Base-by-base conservation (phyloP, 495 filamentous ascomycete genomes). In the Podospora didyma region DNA sequence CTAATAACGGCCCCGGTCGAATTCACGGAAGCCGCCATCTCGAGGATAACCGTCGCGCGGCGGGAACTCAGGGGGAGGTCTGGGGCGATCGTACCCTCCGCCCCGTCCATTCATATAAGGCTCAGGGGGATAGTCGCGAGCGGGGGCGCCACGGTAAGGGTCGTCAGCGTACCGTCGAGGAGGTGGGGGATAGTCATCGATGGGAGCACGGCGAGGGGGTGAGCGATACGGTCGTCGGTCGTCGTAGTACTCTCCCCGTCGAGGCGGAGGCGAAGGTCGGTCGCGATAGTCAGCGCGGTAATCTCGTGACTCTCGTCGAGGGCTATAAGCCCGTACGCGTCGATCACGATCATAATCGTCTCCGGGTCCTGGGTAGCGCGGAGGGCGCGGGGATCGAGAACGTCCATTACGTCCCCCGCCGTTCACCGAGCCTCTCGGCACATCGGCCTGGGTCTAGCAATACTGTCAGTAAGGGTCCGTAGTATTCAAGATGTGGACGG, bases 291-390 rank as follows among this genome's bases (percentile, higher is more conserved):
- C 89, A 54, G 88, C 87, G 7, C 75, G 69, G 49, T 79, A 76
- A 0, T 58, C 73, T n/a, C n/a, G n/a, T n/a, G n/a, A n/a, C n/a
- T 65, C 69, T 56, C 87, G 83, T 54, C 83, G 77, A 34, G 89
- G 89, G 69, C 87, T 92, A 68, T 93, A 95, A 62, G 84, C 87
- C 59, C 89, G 87, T n/a, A n/a, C n/a, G 46, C 88, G 87, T 19
- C 88, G 86, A 24, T 84, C 84, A 68, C 92, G 87, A 62, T 91
- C 82, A 63, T 94, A 89, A 59, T 89, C 86, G 65, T 87, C 86
- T 37, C 80, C 73, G 17, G 87, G 82, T 49, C 83, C 78, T 16
- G 71, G 72, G 61, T 87, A 86, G 49, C 84, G 82, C n/a, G n/a
- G n/a, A 53, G 87, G 85, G 39, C 69, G 66, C 14, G 77, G 75